Conservation (phyloP, 148 eudicot species). For the Salicornia ramosissima region DNA sequence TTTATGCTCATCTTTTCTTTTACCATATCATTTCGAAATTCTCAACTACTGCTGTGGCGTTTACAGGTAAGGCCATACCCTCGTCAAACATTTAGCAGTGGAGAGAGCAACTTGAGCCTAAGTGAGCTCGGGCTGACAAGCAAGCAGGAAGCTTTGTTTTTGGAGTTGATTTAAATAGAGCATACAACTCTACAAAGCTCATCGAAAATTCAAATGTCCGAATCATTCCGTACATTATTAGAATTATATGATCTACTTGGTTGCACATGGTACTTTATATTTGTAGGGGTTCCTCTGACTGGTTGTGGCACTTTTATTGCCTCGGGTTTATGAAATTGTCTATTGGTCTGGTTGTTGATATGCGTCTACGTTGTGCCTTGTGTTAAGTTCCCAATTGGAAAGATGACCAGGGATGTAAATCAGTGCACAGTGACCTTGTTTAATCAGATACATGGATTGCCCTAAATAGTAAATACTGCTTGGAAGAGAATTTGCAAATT, state of each 20-base stretch:
- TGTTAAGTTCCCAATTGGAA: background rate
- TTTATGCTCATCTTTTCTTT: background rate
- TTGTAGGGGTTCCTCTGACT: slow-evolving; percentile 12
- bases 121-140: slow-evolving; percentile 80
- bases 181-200: background rate
- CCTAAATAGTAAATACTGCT: too few species aligned
- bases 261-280: slow-evolving; percentile 18
- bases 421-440: background rate
- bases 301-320: slow-evolving; percentile 12
- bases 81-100: slow-evolving; percentile 72
- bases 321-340: slow-evolving; percentile 8
- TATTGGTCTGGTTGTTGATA: background rate
- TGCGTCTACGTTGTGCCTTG: background rate
- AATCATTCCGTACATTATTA: slow-evolving; percentile 14
- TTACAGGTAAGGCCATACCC: slow-evolving; percentile 90
- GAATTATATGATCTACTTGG: slow-evolving; percentile 5
- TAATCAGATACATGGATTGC: background rate
- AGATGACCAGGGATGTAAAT: background rate
- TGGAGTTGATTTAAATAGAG: slow-evolving; percentile 72
- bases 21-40: background rate
- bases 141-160: slow-evolving; percentile 91
- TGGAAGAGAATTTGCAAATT: too few species aligned
- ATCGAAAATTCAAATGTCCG: slow-evolving; percentile 15
- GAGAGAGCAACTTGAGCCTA: slow-evolving; percentile 53
- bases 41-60: slow-evolving; percentile 9